A percentile compares a stretch with the other conserved stretches of the same genome.
Conservation (phyloP, 192 early-diverging fungal genomes). For the Umbelopsis vinacea region DNA sequence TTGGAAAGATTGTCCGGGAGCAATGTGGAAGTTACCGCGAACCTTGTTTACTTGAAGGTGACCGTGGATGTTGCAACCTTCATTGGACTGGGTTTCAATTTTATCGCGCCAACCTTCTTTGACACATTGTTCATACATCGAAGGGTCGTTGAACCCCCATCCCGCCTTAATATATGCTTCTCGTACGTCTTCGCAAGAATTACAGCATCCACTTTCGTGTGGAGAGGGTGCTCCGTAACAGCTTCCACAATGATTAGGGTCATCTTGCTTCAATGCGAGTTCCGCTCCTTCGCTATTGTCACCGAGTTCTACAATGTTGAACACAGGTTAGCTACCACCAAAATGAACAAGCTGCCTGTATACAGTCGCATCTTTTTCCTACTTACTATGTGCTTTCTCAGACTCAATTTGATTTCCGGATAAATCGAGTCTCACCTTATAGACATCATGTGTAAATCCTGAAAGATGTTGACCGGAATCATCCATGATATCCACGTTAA, state of each 20-base stretch:
- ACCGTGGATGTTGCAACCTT: constrained; percentile 90
- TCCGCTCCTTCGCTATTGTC: constrained; percentile 44
- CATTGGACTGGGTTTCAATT: constrained; percentile 76
- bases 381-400: constrained; percentile 60
- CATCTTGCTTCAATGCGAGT: constrained; percentile 32
- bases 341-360: background rate
- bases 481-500: constrained; percentile 96
- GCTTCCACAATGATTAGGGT: constrained; percentile 74
- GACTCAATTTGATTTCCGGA: constrained; percentile 67
- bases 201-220: constrained; percentile 79
- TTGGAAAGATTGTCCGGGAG: constrained; percentile 83
- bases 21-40: constrained; percentile 91
- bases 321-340: too few relatives aligned
- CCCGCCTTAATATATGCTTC: constrained; percentile 80
- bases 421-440: constrained; percentile 75
- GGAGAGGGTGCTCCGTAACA: constrained; percentile 84
- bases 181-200: constrained; percentile 91
- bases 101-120: constrained; percentile 81
- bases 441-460: constrained; percentile 80
- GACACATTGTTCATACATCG: constrained; percentile 89
- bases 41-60: constrained; percentile 88
- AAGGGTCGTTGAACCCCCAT: constrained; percentile 82
- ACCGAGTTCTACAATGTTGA: constrained; percentile 51
- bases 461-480: constrained; percentile 85
- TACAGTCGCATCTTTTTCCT: background rate